Percentiles rank a stretch among this genome's conserved stretches.
phyloP scores from a whole-genome alignment of 176 grass and related monocot species.

The Oryza punctata region DNA sequence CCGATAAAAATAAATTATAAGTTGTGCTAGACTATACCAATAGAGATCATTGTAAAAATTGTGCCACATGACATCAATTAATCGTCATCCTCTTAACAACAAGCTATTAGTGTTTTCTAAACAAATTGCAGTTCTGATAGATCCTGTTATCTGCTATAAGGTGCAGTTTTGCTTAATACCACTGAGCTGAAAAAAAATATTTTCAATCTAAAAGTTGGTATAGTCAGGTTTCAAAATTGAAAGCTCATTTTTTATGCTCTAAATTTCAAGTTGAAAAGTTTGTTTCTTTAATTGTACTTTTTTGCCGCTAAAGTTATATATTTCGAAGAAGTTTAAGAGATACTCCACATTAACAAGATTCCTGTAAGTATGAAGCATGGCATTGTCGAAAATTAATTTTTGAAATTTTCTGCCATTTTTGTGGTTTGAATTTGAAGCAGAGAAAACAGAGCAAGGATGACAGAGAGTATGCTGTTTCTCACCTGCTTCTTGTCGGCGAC shows the following conservation, averaged over 20 bases:
- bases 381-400: neutral
- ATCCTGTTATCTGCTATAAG: neutral
- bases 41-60: too few species aligned
- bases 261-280: too few species aligned
- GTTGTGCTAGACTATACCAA: too few species aligned
- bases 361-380: neutral
- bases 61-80: neutral
- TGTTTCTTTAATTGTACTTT: neutral
- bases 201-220: neutral
- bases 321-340: neutral
- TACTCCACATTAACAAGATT: neutral
- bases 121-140: neutral
- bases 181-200: neutral
- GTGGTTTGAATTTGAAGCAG: neutral
- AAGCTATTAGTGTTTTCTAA: neutral
- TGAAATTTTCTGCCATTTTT: neutral
- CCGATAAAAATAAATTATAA: too few species aligned
- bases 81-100: neutral
- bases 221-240: neutral
- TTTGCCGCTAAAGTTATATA: neutral
- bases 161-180: neutral
- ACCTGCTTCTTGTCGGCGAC: constrained; percentile 67
- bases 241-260: neutral
- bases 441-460: too few species aligned
- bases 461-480: neutral